Conservation (phyloP, 2,329 filamentous ascomycete species). For the Ceratocystis variospora region DNA sequence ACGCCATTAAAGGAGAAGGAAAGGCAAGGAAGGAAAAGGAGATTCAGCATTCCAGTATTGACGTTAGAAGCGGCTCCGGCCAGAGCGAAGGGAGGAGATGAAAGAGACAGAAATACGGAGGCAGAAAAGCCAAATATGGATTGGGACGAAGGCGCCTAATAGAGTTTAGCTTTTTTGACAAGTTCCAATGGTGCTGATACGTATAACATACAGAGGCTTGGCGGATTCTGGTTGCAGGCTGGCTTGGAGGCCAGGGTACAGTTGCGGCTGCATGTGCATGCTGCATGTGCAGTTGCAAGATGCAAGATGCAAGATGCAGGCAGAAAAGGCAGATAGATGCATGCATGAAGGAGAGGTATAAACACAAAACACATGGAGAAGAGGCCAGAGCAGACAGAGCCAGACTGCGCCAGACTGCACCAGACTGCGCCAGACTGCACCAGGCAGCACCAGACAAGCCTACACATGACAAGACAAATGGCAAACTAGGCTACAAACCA, state of each 20-base stretch:
- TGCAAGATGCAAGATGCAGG: background rate
- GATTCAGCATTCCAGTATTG: background rate
- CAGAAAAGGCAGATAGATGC: background rate
- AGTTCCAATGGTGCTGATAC: background rate
- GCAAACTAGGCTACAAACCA: background rate
- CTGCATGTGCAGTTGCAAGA: background rate
- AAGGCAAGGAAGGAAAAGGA: background rate
- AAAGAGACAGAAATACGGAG: conserved; percentile 2
- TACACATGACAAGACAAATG: background rate
- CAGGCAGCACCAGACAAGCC: background rate
- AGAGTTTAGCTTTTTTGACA: conserved; percentile 4
- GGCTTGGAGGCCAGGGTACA: background rate
- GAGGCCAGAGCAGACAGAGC: background rate
- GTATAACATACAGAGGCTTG: background rate
- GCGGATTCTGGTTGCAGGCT: background rate
- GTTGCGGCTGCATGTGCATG: background rate
- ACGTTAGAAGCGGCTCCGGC: background rate
- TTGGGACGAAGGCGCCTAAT: background rate
- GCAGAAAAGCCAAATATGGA: background rate
- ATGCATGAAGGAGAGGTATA: background rate
- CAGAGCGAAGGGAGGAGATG: background rate
- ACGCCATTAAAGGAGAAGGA: background rate
- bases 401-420: background rate
- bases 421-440: background rate
- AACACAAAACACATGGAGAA: background rate